Base-by-base conservation (phyloP, 148 eudicot species). In the Gaultheria prostrata region DNA sequence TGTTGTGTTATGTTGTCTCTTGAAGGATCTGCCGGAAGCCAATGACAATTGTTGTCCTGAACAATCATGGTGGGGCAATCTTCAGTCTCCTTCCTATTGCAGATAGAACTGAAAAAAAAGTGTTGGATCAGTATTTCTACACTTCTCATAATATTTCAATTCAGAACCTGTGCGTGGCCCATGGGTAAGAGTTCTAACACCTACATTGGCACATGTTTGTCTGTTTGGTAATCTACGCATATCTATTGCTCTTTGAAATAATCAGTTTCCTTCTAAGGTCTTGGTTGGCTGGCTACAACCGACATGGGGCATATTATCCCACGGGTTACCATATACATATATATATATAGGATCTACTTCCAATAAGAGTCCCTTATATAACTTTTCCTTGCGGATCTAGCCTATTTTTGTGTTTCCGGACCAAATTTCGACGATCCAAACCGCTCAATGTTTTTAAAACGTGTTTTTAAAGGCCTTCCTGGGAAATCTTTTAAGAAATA, bases 51-150 rank as follows among this genome's bases (percentile, higher is more conserved):
- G 39, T 93, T 83, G 98, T 97, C 56, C 83, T 93, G 43, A 97
- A 97, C 95, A 97, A 97, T 86, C 97, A 84, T 80, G 99, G 99
- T 84, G 99, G 99, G 48, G 98, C 93, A 49, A 97, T 97, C 87
- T 97, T 97, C 89, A 93, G 97, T 86, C 88, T 95, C 82, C 98
- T 97, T 78, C 99, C 99, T 28, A 85, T 93, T 88, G 99, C 95
- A 45, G 88, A 88, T 77, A 89, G 80, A 75, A 88, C 91, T 26
- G 96, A 95, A 59, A 81, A 88, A 80, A 87, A 86, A 72, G 85
- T 95, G 33, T 12, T 97, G 90, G 89, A 93, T 78, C 91, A 91
- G 90, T 97, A 87, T 87, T 97, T 97, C 88, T 97, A 97, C 86
- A 89, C 89, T 49, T 87, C 92, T 84, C 99, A 97, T 75, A 69